Percentiles rank a stretch among this genome's conserved stretches.
Evolutionary conservation across 768 basidiomycete species (phyloP).

Genomic region (Leccinum arenicola): DNA sequence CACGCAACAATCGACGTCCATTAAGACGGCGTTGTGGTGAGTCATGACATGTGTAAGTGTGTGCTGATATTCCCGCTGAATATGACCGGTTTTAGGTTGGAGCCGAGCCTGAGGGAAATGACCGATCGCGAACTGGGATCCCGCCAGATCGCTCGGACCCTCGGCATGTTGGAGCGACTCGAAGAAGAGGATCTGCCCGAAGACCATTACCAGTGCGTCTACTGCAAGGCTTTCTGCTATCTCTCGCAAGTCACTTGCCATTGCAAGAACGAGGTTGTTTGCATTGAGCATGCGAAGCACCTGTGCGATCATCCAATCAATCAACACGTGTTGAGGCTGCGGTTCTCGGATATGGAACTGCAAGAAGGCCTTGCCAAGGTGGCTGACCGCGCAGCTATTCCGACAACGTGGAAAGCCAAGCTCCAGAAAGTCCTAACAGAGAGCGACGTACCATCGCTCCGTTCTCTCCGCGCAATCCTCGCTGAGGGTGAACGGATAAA

Average conservation of each 20-base stretch:
- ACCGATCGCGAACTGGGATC: conserved; percentile 73
- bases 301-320: conserved; percentile 65
- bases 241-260: conserved; percentile 86
- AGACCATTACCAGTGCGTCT: conserved; percentile 91
- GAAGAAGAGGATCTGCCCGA: conserved; percentile 82
- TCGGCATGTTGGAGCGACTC: conserved; percentile 63
- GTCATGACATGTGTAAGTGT: conserved; percentile 26
- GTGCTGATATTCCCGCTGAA: conserved; percentile 22
- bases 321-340: conserved; percentile 67
- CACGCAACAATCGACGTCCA: conserved; percentile 89
- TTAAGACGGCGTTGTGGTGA: conserved; percentile 91
- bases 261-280: conserved; percentile 77
- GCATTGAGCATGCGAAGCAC: conserved; percentile 78
- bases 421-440: conserved; percentile 65
- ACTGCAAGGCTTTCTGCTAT: conserved; percentile 95
- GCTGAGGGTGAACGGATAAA: conserved; percentile 89
- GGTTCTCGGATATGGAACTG: conserved; percentile 79
- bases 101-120: conserved; percentile 85
- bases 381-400: conserved; percentile 68
- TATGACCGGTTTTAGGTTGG: conserved; percentile 55
- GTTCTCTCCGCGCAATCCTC: conserved; percentile 75
- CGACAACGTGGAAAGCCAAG: conserved; percentile 72
- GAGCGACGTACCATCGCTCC: conserved; percentile 68
- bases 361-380: conserved; percentile 64
- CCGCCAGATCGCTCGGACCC: conserved; percentile 58